phyloP scores from a whole-genome alignment of 441 rosid species.

The Populus hybrid region DNA sequence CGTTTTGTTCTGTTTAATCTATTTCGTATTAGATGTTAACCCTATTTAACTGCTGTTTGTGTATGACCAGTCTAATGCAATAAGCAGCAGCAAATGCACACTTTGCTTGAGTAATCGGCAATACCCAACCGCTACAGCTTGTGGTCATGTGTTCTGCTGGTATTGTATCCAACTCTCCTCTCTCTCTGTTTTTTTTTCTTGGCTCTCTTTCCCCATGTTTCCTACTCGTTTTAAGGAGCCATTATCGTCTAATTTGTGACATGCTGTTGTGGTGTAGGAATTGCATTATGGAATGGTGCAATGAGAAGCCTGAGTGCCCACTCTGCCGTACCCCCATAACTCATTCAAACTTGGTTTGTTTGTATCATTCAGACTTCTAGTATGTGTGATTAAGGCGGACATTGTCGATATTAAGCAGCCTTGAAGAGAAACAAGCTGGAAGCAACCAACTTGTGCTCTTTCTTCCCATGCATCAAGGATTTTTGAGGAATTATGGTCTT shows the following conservation, averaged over 20 bases:
- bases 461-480: slow-evolving; percentile 9
- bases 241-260: background rate
- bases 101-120: slow-evolving; percentile 83
- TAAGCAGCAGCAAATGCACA: slow-evolving; percentile 68
- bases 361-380: slow-evolving; percentile 86
- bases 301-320: slow-evolving; percentile 96
- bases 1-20: background rate
- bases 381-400: background rate
- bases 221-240: background rate
- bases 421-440: slow-evolving; percentile 3
- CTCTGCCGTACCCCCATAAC: slow-evolving; percentile 81
- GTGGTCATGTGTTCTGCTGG: slow-evolving; percentile 98
- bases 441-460: background rate
- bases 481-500: background rate
- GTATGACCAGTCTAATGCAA: slow-evolving; percentile 30
- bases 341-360: slow-evolving; percentile 80
- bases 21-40: background rate
- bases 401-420: background rate
- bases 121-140: slow-evolving; percentile 83
- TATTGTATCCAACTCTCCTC: slow-evolving; percentile 14
- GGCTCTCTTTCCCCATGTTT: background rate
- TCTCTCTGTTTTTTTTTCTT: background rate
- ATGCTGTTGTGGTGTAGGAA: slow-evolving; percentile 40
- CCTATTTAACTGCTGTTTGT: background rate
- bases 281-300: slow-evolving; percentile 97